Evolutionary conservation across 176 grass and related monocot species (phyloP), one percentile per base, ranked within the genome.

Genomic region (Raddia distichophylla): DNA sequence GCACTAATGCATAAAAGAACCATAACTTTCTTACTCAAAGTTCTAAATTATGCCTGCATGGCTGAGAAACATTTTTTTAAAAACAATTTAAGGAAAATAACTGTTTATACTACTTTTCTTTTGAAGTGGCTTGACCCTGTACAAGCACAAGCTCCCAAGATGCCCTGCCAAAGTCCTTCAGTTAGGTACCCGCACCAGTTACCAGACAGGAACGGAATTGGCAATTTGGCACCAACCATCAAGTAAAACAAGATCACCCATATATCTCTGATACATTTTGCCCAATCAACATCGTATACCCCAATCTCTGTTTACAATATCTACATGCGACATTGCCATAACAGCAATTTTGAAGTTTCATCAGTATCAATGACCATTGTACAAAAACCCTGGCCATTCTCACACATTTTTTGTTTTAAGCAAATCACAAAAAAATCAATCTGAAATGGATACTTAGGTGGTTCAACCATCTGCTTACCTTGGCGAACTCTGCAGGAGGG

Each of bases 401-500:
- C 3, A 74, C 15, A 1, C 32, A 15, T 6, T 72, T 72, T 62
- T 72, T 9, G 6, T 9, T 81, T 68, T 69, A 3, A 49, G 44
- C 18, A 27, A 80, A 70, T 33, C 3, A 64, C 32, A 83, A 22
- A 78, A 73, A 15, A 17, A 70, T 64, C 18, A 64, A 77, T 22
- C 17, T 16, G 0, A 66, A 17, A 0, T 3, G 59, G 27, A 69
- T 60, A 10, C 3, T 34, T 0, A 0, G 10, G 6, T n/a, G 6
- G 9, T 42, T 50, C 13, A n/a, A 65, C 11, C 17, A 0, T 33
- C 16, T 10, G 1, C 54, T 81, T 87, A 95, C 95, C 73, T 98
- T 98, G 10, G 95, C 92, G 72, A 98, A 98, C 74, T 98, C 95
- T 69, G 95, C 90, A 76, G 95, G 92, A 47, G 92, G 95, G 11